phyloP scores from a whole-genome alignment of 2,329 filamentous ascomycete species.

The Ophiognomonia clavigignenti-juglandacearum region DNA sequence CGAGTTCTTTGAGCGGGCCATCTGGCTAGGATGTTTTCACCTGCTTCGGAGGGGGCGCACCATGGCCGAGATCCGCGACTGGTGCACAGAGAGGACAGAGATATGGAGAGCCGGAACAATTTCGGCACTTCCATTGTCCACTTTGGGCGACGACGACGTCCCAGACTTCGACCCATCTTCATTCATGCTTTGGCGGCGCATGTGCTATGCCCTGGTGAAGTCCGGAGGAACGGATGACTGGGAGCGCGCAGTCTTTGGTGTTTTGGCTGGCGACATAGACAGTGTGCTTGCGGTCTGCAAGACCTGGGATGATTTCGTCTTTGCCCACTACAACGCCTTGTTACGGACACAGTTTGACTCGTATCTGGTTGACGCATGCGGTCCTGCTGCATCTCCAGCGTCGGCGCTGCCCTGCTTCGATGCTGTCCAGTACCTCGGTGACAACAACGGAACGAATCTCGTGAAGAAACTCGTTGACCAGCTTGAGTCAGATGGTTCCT shows the following conservation, averaged over 20 bases:
- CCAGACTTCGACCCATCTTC: conserved; percentile 40
- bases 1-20: conserved; percentile 80
- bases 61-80: conserved; percentile 70
- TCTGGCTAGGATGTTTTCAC: conserved; percentile 93
- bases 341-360: conserved; percentile 74
- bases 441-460: conserved; percentile 41
- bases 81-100: conserved; percentile 82
- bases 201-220: conserved; percentile 68
- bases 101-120: conserved; percentile 84
- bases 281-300: conserved; percentile 73
- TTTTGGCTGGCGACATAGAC: conserved; percentile 78
- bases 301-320: conserved; percentile 82
- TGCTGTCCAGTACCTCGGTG: conserved; percentile 57
- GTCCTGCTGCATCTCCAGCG: conserved; percentile 47
- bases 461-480: conserved; percentile 55
- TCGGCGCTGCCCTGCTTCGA: conserved; percentile 60
- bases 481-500: conserved; percentile 46
- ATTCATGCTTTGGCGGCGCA: conserved; percentile 67
- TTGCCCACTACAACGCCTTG: conserved; percentile 82
- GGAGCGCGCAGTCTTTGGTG: conserved; percentile 84
- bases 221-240: conserved; percentile 68
- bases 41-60: conserved; percentile 80
- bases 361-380: conserved; percentile 56
- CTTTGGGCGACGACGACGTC: conserved; percentile 38
- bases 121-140: conserved; percentile 62